phyloP scores from a whole-genome alignment of 257 asterid genomes.

The Capsicum pubescens region DNA sequence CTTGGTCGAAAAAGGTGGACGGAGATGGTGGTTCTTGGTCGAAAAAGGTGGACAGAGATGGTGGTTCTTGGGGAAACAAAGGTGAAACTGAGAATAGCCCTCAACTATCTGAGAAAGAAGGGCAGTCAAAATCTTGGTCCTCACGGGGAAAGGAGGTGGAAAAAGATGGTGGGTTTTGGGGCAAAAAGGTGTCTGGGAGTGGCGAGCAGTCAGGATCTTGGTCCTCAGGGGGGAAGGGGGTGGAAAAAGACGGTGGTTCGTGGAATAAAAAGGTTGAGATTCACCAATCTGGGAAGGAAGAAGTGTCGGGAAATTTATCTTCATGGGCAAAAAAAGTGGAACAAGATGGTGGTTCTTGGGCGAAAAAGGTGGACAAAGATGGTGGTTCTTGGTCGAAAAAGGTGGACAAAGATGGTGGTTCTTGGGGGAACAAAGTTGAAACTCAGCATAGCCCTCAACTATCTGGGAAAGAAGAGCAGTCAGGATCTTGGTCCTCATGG shows the following conservation, averaged over 20 bases:
- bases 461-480: neutral
- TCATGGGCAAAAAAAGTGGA: conserved; percentile 39
- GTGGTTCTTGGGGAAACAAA: conserved; percentile 36
- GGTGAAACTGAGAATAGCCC: conserved; percentile 10
- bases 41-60: neutral
- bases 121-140: conserved; percentile 36
- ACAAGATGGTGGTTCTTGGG: conserved; percentile 20
- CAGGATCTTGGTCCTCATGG: conserved; percentile 27
- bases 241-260: conserved; percentile 1
- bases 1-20: conserved; percentile 35
- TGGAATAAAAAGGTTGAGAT: conserved; percentile 40
- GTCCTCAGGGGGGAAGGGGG: conserved; percentile 33
- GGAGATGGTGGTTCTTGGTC: neutral
- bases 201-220: conserved; percentile 34
- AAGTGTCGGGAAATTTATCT: conserved; percentile 31
- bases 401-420: neutral
- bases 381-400: conserved; percentile 26
- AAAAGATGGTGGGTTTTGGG: conserved; percentile 32
- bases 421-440: conserved; percentile 40
- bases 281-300: conserved; percentile 13
- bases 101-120: neutral
- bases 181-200: conserved; percentile 25
- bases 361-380: neutral
- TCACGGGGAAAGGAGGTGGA: conserved; percentile 28
- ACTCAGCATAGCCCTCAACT: neutral